A percentile compares a stretch with the other conserved stretches of the same genome.
Evolutionary conservation across 83 land plant genomes (phyloP).

Genomic region (Picea mariana): DNA sequence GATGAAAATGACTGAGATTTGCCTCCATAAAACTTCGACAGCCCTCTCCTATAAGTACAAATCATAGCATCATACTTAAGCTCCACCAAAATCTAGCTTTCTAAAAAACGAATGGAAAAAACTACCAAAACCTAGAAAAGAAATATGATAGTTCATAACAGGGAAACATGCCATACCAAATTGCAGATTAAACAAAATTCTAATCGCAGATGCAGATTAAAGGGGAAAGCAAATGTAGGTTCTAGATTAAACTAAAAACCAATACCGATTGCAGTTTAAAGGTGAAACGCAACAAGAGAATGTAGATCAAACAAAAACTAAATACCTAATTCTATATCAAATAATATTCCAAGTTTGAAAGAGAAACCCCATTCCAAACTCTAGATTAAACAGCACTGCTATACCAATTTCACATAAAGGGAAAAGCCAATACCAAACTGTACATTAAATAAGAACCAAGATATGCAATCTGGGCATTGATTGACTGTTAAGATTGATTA

Average conservation of each 20-base stretch:
- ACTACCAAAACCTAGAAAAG: too few species aligned
- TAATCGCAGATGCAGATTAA: neutral
- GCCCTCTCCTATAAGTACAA: constrained; percentile 32
- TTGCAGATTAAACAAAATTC: neutral
- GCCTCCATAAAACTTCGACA: constrained; percentile 29
- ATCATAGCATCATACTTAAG: neutral
- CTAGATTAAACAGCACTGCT: neutral
- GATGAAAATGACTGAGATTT: constrained; percentile 38
- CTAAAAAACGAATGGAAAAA: neutral
- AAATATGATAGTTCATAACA: neutral
- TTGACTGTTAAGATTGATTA: too few species aligned
- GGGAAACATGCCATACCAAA: neutral
- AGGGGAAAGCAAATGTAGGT: neutral
- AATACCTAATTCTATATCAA: neutral
- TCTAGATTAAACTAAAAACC: neutral
- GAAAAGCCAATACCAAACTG: too few species aligned
- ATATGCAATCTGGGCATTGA: too few species aligned
- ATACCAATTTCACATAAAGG: neutral
- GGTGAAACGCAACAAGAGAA: neutral
- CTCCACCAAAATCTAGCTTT: neutral
- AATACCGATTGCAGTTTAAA: neutral
- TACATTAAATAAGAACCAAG: too few species aligned
- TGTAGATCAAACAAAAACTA: neutral
- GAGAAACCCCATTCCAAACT: neutral
- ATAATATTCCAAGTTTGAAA: neutral